Percentiles rank a stretch among this genome's conserved stretches.
phyloP scores from a whole-genome alignment of 352 stramenopile genomes.

The Blastocystis sp. region DNA sequence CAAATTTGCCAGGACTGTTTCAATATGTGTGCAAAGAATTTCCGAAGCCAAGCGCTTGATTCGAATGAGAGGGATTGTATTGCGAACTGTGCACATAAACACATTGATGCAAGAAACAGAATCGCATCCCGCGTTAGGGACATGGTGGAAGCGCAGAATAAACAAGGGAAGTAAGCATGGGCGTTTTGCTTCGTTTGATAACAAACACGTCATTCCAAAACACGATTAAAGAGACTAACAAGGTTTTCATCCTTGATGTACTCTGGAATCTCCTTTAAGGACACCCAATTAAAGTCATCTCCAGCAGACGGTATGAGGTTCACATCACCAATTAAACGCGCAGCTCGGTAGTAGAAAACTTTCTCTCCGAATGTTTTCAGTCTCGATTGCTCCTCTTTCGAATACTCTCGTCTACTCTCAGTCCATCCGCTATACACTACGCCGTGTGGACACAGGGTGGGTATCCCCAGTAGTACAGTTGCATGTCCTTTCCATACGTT shows the following conservation, averaged over 20 bases:
- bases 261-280: slow-evolving; percentile 46
- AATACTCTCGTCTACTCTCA: not conserved
- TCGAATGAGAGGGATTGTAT: not conserved
- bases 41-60: slow-evolving; percentile 10
- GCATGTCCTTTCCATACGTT: slow-evolving; percentile 37
- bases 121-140: slow-evolving; percentile 3
- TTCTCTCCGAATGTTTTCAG: slow-evolving; percentile 29
- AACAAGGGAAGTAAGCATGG: not conserved
- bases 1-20: slow-evolving; percentile 16
- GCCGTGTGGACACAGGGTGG: slow-evolving; percentile 15
- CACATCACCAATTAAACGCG: slow-evolving; percentile 40
- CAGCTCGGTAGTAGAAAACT: slow-evolving; percentile 50
- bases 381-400: slow-evolving; percentile 1
- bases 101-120: slow-evolving; percentile 2
- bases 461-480: slow-evolving; percentile 39
- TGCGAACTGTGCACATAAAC: not conserved
- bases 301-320: not conserved
- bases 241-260: slow-evolving; percentile 39
- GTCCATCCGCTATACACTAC: not conserved
- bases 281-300: slow-evolving; percentile 35
- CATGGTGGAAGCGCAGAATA: not conserved
- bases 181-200: not conserved
- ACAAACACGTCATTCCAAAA: slow-evolving; percentile 28
- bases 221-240: slow-evolving; percentile 35
- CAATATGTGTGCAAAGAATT: not conserved